Conservation (phyloP, 345 rosid species). For the Iberis pinnata region DNA sequence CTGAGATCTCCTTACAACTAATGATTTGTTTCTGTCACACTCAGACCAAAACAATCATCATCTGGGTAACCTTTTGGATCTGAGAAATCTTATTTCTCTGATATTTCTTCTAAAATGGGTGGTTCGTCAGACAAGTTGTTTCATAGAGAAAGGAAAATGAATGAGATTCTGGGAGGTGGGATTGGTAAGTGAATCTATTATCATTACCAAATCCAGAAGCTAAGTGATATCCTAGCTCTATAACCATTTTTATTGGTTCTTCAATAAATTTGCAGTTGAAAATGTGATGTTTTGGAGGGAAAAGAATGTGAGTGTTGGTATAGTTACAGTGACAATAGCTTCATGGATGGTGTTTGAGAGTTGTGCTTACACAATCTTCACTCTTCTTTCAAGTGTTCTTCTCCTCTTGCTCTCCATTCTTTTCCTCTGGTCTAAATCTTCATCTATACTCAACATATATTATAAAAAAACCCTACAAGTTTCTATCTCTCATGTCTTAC, state of each 20-base stretch:
- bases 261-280: slow-evolving; percentile 53
- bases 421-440: slow-evolving; percentile 95
- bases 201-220: neutral
- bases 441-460: slow-evolving; percentile 78
- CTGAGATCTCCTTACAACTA: no score
- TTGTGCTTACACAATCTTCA: slow-evolving; percentile 76
- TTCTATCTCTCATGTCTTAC: slow-evolving; percentile 24
- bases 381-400: slow-evolving; percentile 79
- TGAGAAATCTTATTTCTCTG: slow-evolving; percentile 11
- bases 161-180: slow-evolving; percentile 82
- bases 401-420: slow-evolving; percentile 72
- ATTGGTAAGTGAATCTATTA: slow-evolving; percentile 43
- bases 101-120: slow-evolving; percentile 44
- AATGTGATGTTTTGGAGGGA: slow-evolving; percentile 87
- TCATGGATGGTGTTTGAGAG: slow-evolving; percentile 85
- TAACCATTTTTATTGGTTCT: no score
- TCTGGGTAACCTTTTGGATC: slow-evolving; percentile 41
- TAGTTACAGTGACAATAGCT: slow-evolving; percentile 58
- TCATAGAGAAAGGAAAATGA: slow-evolving; percentile 54
- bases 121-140: slow-evolving; percentile 47
- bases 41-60: no score
- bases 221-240: slow-evolving; percentile 4
- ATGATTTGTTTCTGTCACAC: slow-evolving; percentile 4
- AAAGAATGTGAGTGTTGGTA: slow-evolving; percentile 54
- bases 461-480: no score